Conservation (phyloP, 148 eudicot species). For the Cornus kousa region DNA sequence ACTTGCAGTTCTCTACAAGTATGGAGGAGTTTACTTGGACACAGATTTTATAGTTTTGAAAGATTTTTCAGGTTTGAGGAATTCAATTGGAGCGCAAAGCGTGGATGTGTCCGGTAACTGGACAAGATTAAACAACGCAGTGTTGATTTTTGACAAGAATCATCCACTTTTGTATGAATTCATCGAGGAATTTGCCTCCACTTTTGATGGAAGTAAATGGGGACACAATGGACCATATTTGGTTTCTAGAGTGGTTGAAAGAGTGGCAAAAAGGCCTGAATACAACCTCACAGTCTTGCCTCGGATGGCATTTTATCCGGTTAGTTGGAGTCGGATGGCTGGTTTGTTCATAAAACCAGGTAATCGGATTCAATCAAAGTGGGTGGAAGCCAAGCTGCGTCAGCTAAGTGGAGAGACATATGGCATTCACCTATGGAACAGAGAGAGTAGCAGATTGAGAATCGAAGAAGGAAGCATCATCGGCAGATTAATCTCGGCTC, state of each 20-base stretch:
- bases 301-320: constrained; percentile 60
- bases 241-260: constrained; percentile 52
- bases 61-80: constrained; percentile 44
- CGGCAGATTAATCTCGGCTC: constrained; percentile 43
- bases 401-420: constrained; percentile 35
- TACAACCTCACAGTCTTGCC: constrained; percentile 50
- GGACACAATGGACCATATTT: constrained; percentile 78
- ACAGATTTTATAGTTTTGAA: constrained; percentile 56
- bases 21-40: constrained; percentile 75
- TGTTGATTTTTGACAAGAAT: constrained; percentile 56
- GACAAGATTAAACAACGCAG: constrained; percentile 69
- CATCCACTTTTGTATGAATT: constrained; percentile 59
- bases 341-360: constrained; percentile 32
- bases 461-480: constrained; percentile 63
- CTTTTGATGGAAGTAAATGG: constrained; percentile 70
- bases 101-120: constrained; percentile 30
- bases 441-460: constrained; percentile 31
- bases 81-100: constrained; percentile 65
- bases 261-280: background rate
- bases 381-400: constrained; percentile 36
- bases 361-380: constrained; percentile 14
- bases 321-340: constrained; percentile 43
- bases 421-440: constrained; percentile 83
- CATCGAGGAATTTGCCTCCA: constrained; percentile 57
- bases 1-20: constrained; percentile 63